These are phyloP conservation scores for Oldenlandia corymbosa DNA, from an alignment of 257 asterid species.

Conservation along the genomic window DNA sequence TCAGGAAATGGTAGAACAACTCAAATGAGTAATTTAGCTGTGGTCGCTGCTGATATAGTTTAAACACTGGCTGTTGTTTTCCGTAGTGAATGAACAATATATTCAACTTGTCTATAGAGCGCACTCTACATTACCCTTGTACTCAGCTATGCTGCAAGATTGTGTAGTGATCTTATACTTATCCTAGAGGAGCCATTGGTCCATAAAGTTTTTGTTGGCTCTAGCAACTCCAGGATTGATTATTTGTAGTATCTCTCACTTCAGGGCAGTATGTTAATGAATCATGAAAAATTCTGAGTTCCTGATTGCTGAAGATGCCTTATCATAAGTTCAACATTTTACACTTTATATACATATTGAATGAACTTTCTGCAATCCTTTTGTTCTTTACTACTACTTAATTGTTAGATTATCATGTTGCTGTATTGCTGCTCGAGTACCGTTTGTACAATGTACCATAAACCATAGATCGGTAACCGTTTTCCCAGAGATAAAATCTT, in stretches of 20 bases:
- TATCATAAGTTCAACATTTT: too few relatives aligned
- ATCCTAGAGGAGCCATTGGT: neutral
- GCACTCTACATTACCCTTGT: neutral
- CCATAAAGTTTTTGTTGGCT: neutral
- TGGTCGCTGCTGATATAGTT: constrained; percentile 56
- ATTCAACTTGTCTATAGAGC: constrained; percentile 5
- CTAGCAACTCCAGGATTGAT: neutral
- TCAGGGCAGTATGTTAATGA: neutral
- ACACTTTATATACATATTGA: too few relatives aligned
- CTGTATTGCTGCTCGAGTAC: too few relatives aligned
- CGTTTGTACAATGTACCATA: too few relatives aligned
- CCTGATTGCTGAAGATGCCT: neutral
- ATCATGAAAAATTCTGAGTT: neutral
- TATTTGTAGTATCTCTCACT: constrained; percentile 7
- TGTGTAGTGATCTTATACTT: neutral
- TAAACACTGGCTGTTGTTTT: constrained; percentile 24
- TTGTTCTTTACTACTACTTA: too few relatives aligned
- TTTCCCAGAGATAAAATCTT: too few relatives aligned
- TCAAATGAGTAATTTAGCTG: constrained; percentile 54
- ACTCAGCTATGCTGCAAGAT: neutral
- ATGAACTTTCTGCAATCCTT: too few relatives aligned
- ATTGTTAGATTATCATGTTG: too few relatives aligned
- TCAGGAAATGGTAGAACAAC: constrained; percentile 70
- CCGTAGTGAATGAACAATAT: constrained; percentile 5
- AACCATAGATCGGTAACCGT: too few relatives aligned